Evolutionary conservation across 257 asterid species (phyloP).

Genomic region (Catharanthus roseus): DNA sequence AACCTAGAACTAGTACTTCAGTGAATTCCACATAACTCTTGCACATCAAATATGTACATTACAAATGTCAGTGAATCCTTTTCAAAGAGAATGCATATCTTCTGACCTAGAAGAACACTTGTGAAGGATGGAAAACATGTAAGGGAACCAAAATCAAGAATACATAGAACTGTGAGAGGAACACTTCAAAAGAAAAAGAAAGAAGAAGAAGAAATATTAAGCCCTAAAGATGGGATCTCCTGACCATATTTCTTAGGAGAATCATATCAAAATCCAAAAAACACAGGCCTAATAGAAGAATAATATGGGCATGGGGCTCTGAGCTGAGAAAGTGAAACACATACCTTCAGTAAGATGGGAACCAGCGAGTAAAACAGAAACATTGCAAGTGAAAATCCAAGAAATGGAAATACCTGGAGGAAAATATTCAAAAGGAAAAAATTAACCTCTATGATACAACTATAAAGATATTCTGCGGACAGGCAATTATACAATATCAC

Average conservation of each 20-base stretch:
- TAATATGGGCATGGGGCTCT: neutral
- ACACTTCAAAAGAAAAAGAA: neutral
- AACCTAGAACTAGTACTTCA: neutral
- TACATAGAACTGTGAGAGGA: neutral
- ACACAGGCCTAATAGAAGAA: neutral
- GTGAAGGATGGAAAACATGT: neutral
- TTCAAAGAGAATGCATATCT: neutral
- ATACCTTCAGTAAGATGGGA: conserved; percentile 75
- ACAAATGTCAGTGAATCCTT: neutral
- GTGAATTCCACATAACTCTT: neutral
- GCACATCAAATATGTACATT: neutral
- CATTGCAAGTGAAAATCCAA: conserved; percentile 86
- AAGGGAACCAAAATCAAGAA: neutral
- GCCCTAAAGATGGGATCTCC: neutral
- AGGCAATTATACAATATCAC: neutral
- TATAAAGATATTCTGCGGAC: neutral
- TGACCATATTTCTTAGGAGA: neutral
- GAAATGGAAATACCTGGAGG: conserved; percentile 70
- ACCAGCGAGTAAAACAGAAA: conserved; percentile 81
- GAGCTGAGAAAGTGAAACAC: neutral
- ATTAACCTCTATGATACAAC: conserved; percentile 2
- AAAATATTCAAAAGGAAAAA: conserved; percentile 19
- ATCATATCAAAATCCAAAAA: neutral
- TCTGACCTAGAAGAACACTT: neutral
- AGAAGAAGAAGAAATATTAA: neutral